Percentiles rank a stretch among this genome's conserved stretches.
These are phyloP conservation scores for Lactarius evosmus DNA, from an alignment of 768 basidiomycete genomes.

Conservation along the genomic window DNA sequence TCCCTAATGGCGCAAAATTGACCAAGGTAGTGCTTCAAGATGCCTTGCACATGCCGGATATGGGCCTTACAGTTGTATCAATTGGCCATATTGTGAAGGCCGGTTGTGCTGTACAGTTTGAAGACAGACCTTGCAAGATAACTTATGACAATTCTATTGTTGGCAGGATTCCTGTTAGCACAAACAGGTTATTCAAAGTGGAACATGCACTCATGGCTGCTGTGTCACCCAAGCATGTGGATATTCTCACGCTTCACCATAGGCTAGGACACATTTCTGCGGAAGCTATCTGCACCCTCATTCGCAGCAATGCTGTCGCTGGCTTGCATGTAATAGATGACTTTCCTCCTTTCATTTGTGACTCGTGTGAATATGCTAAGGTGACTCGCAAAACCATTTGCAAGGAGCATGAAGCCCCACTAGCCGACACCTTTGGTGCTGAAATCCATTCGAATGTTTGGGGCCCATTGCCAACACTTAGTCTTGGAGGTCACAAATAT, in stretches of 20 bases:
- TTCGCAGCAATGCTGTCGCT: neutral
- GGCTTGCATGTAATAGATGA: neutral
- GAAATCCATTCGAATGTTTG: slow-evolving; percentile 6
- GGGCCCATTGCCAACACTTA: neutral
- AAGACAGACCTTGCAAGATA: too few relatives aligned
- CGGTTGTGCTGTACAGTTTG: too few relatives aligned
- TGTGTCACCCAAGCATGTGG: too few relatives aligned
- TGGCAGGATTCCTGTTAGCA: too few relatives aligned
- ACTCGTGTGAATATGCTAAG: slow-evolving; percentile 27
- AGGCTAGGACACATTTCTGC: slow-evolving; percentile 38
- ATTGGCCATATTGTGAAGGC: too few relatives aligned
- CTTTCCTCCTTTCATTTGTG: slow-evolving; percentile 34
- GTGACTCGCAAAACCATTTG: neutral
- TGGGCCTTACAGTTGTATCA: too few relatives aligned
- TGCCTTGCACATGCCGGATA: too few relatives aligned
- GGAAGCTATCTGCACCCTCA: slow-evolving; percentile 29
- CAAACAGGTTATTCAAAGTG: too few relatives aligned
- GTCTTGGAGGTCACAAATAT: neutral
- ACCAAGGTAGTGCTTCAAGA: too few relatives aligned
- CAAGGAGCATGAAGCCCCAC: neutral
- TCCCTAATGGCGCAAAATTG: too few relatives aligned
- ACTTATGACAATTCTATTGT: too few relatives aligned
- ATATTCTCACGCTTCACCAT: too few relatives aligned
- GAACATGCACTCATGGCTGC: slow-evolving; percentile 16
- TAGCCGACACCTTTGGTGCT: neutral